phyloP scores from a whole-genome alignment of 371 early-diverging fungal species.

The Rozella allomycis region DNA sequence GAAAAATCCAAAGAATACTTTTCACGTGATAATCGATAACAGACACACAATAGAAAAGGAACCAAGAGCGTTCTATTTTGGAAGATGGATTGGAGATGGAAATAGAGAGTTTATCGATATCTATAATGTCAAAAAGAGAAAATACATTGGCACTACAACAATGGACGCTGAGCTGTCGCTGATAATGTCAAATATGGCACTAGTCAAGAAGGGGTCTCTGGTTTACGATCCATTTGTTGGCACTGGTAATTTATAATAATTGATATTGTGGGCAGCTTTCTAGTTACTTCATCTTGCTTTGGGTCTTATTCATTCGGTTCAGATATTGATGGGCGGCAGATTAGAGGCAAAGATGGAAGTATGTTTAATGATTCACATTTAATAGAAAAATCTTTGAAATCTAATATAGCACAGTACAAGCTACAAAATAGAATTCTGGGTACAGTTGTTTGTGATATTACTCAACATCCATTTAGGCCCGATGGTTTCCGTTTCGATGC shows the following conservation, averaged over 20 bases:
- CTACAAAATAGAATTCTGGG: conserved; percentile 49
- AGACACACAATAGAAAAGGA: conserved; percentile 14
- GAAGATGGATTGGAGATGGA: conserved; percentile 35
- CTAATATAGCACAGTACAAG: conserved; percentile 66
- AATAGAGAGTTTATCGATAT: conserved; percentile 44
- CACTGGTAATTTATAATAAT: conserved; percentile 36
- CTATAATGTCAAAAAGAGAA: conserved; percentile 76
- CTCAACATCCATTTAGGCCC: conserved; percentile 4
- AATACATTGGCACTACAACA: conserved; percentile 79
- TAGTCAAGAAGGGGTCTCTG: conserved; percentile 46
- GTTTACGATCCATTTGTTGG: conserved; percentile 96
- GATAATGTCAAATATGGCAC: conserved; percentile 83
- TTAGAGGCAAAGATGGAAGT: conserved; percentile 55
- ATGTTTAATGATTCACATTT: not conserved
- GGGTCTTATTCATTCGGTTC: conserved; percentile 78
- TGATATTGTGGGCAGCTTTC: conserved; percentile 43
- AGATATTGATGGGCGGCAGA: conserved; percentile 92
- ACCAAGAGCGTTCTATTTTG: conserved; percentile 44
- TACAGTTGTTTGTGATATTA: conserved; percentile 61
- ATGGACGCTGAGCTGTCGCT: conserved; percentile 94
- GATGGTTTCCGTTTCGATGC: conserved; percentile 11
- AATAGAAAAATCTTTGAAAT: conserved; percentile 22
- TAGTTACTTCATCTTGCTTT: conserved; percentile 75
- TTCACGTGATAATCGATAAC: conserved; percentile 55
- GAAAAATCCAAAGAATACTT: conserved; percentile 54